Base-by-base conservation (phyloP, 352 stramenopile species). In the Pythium sp. region DNA sequence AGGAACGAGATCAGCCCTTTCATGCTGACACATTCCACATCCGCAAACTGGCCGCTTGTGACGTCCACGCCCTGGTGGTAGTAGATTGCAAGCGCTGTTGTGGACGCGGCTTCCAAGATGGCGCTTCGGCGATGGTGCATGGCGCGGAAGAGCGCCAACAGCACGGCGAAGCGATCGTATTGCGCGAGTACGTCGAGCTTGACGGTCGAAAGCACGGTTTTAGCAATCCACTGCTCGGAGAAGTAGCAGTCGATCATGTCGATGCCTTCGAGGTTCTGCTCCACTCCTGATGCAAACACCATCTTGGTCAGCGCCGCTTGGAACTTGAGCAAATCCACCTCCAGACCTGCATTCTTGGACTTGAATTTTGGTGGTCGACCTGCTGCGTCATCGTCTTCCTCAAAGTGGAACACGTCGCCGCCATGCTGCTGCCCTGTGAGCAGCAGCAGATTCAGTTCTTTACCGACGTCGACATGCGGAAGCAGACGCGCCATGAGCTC, bases 391-490 rank as follows among this genome's bases (percentile, higher is more conserved):
- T 72, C 67, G 64, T 94, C 84, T 24, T 91, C 76, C 51, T 94
- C 85, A 54, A 94, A 91, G 59, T 89, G 73, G 51, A 93, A 91
- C 20, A 94, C 79, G 47, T 89, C 80, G 46, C 84, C 84, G 5
- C 53, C 36, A 1, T 76, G 68, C 43, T 75, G 78, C 14, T 75
- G 69, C 12, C 80, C 73, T 0, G 76, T 81, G 1, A 93, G 75
- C 11, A 93, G 70, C 32, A 85, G 67, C 64, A 92, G 60, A 57
- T 94, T 94, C 9, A 94, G 76, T 65, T 94, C 85, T 65, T 92
- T 85, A 20, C 81, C 80, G n/a, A 94, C 85, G 56, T 94, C 85
- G 11, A 93, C 62, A 26, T 86, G 73, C 0, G 87, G 85, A 18
- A 93, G 76, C 34, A 94, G 49, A 14, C 78, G 58, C 58, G 72